Evolutionary conservation across 2,329 filamentous ascomycete genomes (phyloP).

Genomic region (Escovopsis sp.): DNA sequence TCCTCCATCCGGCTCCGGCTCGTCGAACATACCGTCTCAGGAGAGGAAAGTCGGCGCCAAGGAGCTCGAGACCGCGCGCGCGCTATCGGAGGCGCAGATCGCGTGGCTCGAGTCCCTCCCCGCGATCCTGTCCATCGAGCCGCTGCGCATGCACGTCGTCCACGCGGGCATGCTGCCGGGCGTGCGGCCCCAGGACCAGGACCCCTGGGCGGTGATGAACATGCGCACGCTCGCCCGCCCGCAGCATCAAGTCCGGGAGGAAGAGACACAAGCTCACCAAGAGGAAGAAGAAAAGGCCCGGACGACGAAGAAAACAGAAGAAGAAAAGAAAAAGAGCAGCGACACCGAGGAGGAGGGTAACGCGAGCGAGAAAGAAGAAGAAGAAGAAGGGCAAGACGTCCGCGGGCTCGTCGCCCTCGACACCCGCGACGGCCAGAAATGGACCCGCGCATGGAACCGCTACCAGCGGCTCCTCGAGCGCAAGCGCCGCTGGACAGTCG

Average conservation of each 20-base stretch:
- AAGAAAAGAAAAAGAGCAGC: too few relatives aligned
- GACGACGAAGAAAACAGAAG: too few relatives aligned
- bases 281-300: too few relatives aligned
- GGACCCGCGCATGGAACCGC: conserved; percentile 50
- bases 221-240: conserved; percentile 66
- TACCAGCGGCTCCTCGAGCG: conserved; percentile 24
- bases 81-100: conserved; percentile 42
- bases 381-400: conserved; percentile 8
- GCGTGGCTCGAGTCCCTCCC: conserved; percentile 58
- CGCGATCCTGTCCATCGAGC: conserved; percentile 62
- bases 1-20: not conserved
- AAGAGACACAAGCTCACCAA: too few relatives aligned
- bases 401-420: conserved; percentile 20
- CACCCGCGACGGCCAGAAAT: conserved; percentile 41
- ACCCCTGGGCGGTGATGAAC: conserved; percentile 78
- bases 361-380: conserved; percentile 18
- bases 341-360: too few relatives aligned
- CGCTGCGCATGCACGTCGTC: conserved; percentile 52
- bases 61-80: conserved; percentile 42
- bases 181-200: conserved; percentile 50
- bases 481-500: conserved; percentile 44
- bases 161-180: conserved; percentile 78
- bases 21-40: too few relatives aligned
- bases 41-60: conserved; percentile 19
- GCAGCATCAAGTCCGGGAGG: conserved; percentile 9